phyloP scores from a whole-genome alignment of 805 yeast genomes.

The Kluyveromyces dobzhanskii region DNA sequence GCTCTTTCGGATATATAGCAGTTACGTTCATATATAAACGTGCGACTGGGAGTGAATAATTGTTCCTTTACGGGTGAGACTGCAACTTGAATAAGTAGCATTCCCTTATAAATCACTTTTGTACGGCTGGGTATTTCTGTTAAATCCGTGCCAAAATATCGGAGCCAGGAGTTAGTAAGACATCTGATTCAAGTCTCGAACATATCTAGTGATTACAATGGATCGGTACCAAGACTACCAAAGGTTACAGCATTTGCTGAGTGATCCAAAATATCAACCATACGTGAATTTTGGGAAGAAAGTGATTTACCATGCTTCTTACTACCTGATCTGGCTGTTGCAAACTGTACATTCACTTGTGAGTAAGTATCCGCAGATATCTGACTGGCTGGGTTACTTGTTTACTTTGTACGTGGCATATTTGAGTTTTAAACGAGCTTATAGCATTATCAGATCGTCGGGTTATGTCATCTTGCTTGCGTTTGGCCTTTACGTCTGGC shows the following conservation, averaged over 20 bases:
- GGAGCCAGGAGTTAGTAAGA: no score
- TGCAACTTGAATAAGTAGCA: no score
- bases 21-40: no score
- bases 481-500: conserved; percentile 1
- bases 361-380: neutral
- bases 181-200: no score
- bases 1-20: no score
- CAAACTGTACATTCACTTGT: conserved; percentile 2
- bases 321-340: neutral
- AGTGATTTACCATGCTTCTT: neutral
- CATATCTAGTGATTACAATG: no score
- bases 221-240: conserved; percentile 1
- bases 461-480: neutral
- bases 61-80: no score
- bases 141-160: no score
- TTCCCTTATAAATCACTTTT: no score
- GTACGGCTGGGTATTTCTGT: no score
- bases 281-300: conserved; percentile 1
- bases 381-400: conserved; percentile 3
- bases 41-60: no score
- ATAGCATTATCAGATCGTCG: neutral
- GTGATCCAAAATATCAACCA: neutral
- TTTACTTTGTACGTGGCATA: conserved; percentile 2
- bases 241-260: neutral
- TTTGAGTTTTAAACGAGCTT: conserved; percentile 1